phyloP scores from a whole-genome alignment of 2,329 filamentous ascomycete genomes.

The Colletotrichum ledebouriae region DNA sequence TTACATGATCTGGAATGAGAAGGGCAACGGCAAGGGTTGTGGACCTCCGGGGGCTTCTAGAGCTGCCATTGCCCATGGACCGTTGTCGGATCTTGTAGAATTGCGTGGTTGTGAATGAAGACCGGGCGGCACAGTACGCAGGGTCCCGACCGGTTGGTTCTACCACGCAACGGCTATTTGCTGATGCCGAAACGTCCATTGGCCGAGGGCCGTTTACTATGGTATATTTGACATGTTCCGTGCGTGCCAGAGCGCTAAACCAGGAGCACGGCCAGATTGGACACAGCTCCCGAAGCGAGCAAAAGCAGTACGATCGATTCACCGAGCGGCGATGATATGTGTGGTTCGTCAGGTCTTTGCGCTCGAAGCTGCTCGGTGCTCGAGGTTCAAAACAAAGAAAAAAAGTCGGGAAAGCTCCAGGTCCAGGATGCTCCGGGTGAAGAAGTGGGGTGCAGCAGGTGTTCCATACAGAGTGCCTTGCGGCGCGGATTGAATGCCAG shows the following conservation, averaged over 20 bases:
- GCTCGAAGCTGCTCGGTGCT: background rate
- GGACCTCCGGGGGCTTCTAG: conserved; percentile 11
- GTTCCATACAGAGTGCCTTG: conserved; percentile 16
- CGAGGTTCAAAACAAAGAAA: background rate
- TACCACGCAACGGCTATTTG: conserved; percentile 13
- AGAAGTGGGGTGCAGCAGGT: conserved; percentile 8
- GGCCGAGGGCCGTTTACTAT: background rate
- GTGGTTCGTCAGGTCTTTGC: conserved; percentile 1
- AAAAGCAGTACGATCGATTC: background rate
- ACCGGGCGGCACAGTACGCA: conserved; percentile 10
- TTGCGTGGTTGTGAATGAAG: conserved; percentile 3
- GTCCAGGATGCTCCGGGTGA: background rate
- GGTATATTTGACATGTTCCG: background rate
- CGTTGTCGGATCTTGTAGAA: background rate
- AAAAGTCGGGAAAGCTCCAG: background rate
- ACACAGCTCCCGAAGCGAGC: background rate
- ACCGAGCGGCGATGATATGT: background rate
- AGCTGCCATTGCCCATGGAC: background rate
- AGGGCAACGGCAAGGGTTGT: conserved; percentile 9
- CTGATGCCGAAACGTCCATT: background rate
- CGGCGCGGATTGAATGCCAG: background rate
- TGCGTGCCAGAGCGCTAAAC: background rate
- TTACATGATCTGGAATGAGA: conserved; percentile 11
- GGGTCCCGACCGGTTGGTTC: conserved; percentile 20
- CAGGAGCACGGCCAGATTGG: background rate